Conservation (phyloP, 2,329 filamentous ascomycete species). For the Podosphaera fusca region DNA sequence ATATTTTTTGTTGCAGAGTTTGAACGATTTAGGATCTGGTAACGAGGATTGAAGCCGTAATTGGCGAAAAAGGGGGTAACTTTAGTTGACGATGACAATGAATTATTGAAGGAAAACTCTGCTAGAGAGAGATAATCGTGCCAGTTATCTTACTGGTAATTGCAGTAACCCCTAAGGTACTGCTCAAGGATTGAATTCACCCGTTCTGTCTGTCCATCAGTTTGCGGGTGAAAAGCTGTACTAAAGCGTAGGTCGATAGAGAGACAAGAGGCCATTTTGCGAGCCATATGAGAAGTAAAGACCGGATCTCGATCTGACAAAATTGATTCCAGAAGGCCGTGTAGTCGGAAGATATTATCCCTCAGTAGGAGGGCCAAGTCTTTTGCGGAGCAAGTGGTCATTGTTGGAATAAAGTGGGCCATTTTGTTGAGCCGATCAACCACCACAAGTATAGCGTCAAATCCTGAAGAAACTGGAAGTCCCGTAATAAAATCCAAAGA, state of each 20-base stretch:
- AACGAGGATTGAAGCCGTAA: not conserved
- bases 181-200: too few relatives aligned
- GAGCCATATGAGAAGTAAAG: not conserved
- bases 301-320: not conserved
- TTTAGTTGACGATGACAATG: not conserved
- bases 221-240: not conserved
- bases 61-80: not conserved
- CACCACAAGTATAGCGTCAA: not conserved
- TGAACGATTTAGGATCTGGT: not conserved
- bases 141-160: too few relatives aligned
- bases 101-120: not conserved
- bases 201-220: too few relatives aligned
- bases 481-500: not conserved
- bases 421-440: not conserved
- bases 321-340: not conserved
- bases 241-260: not conserved
- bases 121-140: too few relatives aligned
- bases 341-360: not conserved
- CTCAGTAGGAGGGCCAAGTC: not conserved
- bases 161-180: too few relatives aligned
- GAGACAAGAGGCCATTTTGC: not conserved
- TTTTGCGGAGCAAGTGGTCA: not conserved
- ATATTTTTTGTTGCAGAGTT: not conserved
- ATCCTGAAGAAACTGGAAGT: not conserved
- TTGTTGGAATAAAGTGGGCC: not conserved